These are phyloP conservation scores for Candida neerlandica DNA, from an alignment of 1,139 yeast genomes.

Conservation along the genomic window DNA sequence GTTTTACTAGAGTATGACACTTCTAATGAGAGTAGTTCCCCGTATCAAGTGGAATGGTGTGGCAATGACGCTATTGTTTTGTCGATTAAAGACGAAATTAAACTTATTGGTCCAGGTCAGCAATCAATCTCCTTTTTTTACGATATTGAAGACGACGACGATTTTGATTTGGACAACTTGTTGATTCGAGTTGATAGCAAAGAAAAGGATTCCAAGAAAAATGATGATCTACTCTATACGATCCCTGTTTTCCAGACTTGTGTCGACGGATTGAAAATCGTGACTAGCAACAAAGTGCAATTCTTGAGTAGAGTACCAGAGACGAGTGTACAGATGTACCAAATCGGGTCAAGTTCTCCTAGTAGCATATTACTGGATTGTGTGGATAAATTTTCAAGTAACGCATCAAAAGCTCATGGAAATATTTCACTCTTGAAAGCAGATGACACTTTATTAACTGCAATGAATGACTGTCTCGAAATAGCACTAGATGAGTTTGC, in stretches of 20 bases:
- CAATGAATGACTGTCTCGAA: conserved; percentile 70
- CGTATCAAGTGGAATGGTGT: conserved; percentile 71
- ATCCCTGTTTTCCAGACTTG: conserved; percentile 52
- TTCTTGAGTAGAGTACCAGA: conserved; percentile 67
- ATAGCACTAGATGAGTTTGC: conserved; percentile 82
- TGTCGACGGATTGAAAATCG: conserved; percentile 69
- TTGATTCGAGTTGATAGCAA: conserved; percentile 16
- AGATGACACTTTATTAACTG: conserved; percentile 53
- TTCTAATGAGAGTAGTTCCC: conserved; percentile 36
- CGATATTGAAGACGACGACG: conserved; percentile 41
- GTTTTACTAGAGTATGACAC: conserved; percentile 55
- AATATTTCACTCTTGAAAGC: conserved; percentile 62
- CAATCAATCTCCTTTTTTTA: conserved; percentile 54
- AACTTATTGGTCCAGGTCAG: conserved; percentile 72
- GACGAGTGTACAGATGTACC: conserved; percentile 63
- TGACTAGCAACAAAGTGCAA: conserved; percentile 61
- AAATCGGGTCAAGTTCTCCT: conserved; percentile 82
- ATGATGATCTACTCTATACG: conserved; percentile 30
- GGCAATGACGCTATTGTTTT: conserved; percentile 78
- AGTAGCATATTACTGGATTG: conserved; percentile 84
- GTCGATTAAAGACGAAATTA: conserved; percentile 63
- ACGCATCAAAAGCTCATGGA: conserved; percentile 84
- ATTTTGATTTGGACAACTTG: conserved; percentile 28
- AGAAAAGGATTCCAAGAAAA: background rate
- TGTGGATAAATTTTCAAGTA: conserved; percentile 66